Percentiles rank a stretch among this genome's conserved stretches.
Conservation (phyloP, 768 basidiomycete species). For the Lanmaoa rubissima region DNA sequence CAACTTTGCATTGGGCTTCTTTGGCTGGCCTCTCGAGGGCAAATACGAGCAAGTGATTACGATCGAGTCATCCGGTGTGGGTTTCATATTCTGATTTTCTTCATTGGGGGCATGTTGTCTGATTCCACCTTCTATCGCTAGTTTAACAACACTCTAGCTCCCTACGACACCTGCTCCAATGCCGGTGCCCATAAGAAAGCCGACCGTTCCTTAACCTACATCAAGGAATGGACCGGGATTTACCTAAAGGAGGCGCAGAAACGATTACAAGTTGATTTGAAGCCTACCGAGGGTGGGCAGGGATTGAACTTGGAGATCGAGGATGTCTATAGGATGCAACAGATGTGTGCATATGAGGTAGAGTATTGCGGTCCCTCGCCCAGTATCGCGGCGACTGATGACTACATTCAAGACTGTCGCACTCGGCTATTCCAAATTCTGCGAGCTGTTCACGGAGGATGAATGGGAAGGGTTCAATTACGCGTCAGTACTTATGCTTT, state of each 20-base stretch:
- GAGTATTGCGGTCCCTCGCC: neutral
- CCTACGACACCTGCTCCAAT: slow-evolving; percentile 82
- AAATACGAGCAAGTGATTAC: slow-evolving; percentile 78
- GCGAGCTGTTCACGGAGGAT: slow-evolving; percentile 82
- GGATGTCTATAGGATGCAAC: slow-evolving; percentile 76
- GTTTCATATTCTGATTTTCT: slow-evolving; percentile 27
- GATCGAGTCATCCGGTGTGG: slow-evolving; percentile 60
- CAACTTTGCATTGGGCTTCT: slow-evolving; percentile 75
- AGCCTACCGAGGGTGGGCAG: slow-evolving; percentile 11
- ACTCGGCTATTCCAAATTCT: slow-evolving; percentile 88
- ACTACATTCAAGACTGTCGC: slow-evolving; percentile 72
- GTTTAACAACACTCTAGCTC: slow-evolving; percentile 85
- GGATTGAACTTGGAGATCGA: slow-evolving; percentile 64
- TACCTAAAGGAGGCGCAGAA: slow-evolving; percentile 68
- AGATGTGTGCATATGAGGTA: slow-evolving; percentile 85
- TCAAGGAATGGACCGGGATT: slow-evolving; percentile 61
- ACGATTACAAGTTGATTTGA: slow-evolving; percentile 56
- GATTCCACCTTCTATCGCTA: slow-evolving; percentile 18
- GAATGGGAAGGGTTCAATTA: slow-evolving; percentile 96
- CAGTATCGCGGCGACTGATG: neutral
- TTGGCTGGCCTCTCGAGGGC: slow-evolving; percentile 67
- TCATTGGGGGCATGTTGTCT: neutral
- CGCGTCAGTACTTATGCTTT: slow-evolving; percentile 44
- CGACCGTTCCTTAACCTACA: slow-evolving; percentile 57
- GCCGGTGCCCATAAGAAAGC: slow-evolving; percentile 44